These are phyloP conservation scores for Rhinocladiella mackenziei DNA, from an alignment of 2,329 filamentous ascomycete genomes.

Conservation along the genomic window DNA sequence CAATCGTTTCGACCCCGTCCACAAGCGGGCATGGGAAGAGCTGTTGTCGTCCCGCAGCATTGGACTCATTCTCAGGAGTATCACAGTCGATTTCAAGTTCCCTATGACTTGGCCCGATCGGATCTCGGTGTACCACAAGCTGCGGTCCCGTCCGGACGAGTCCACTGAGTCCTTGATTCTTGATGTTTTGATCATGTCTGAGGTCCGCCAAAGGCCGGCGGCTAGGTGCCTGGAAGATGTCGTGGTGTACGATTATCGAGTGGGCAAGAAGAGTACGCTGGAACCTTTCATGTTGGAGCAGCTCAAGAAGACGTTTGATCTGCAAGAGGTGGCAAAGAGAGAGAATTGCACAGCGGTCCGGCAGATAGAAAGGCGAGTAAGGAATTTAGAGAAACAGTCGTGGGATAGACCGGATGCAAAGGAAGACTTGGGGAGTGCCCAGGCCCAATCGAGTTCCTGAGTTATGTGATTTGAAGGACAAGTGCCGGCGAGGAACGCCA, in stretches of 20 bases:
- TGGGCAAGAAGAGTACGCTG: conserved; percentile 54
- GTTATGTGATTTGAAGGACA: too few species aligned
- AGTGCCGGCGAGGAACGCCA: too few species aligned
- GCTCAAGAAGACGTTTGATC: conserved; percentile 56
- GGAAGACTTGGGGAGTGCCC: conserved; percentile 60
- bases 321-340: conserved; percentile 58
- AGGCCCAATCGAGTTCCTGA: too few species aligned
- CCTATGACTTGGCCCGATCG: conserved; percentile 80
- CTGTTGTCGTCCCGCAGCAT: conserved; percentile 63
- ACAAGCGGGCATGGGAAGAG: conserved; percentile 63
- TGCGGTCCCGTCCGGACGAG: conserved; percentile 52
- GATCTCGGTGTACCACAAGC: conserved; percentile 78
- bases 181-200: conserved; percentile 67
- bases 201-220: conserved; percentile 66
- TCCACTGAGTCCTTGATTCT: conserved; percentile 54
- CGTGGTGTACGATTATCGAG: conserved; percentile 70
- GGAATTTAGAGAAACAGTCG: conserved; percentile 63
- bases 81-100: conserved; percentile 83
- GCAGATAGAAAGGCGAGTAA: conserved; percentile 56
- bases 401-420: conserved; percentile 71
- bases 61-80: conserved; percentile 74
- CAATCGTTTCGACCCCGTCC: conserved; percentile 55
- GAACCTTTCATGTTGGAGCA: conserved; percentile 59
- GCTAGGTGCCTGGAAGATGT: conserved; percentile 74
- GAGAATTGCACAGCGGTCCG: conserved; percentile 52